phyloP scores from a whole-genome alignment of 2,329 filamentous ascomycete genomes.

The Cryoendolithus antarcticus region DNA sequence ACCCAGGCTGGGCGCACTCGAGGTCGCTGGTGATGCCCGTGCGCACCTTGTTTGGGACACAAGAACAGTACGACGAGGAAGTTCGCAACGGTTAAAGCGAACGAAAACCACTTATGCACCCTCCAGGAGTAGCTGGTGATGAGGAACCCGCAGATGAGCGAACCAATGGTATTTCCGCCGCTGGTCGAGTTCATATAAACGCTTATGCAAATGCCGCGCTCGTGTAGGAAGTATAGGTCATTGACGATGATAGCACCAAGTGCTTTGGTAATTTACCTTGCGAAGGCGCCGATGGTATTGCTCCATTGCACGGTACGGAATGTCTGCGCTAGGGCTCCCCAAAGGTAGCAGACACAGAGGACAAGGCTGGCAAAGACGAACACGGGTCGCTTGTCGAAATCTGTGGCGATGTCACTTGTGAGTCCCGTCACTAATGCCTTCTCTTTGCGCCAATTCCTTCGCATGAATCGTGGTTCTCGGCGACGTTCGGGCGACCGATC shows the following conservation, averaged over 20 bases:
- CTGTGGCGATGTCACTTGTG: no score
- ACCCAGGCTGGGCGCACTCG: no score
- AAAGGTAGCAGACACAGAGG: slow-evolving; percentile 35
- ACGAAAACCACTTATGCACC: slow-evolving; percentile 30
- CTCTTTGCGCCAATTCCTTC: no score
- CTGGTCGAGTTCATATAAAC: slow-evolving; percentile 31
- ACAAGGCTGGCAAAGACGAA: slow-evolving; percentile 34
- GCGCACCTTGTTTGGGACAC: slow-evolving; percentile 18
- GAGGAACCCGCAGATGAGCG: slow-evolving; percentile 29
- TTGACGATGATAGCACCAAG: slow-evolving; percentile 30
- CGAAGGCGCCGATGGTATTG: slow-evolving; percentile 34
- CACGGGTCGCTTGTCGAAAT: slow-evolving; percentile 35
- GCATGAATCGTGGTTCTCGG: no score
- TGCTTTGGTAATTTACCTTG: slow-evolving; percentile 33
- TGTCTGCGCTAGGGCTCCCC: slow-evolving; percentile 31
- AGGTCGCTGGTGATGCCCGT: no score
- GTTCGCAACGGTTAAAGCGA: slow-evolving; percentile 21
- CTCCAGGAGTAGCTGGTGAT: slow-evolving; percentile 29
- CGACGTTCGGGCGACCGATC: no score
- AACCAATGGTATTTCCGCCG: slow-evolving; percentile 29
- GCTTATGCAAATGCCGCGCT: slow-evolving; percentile 25
- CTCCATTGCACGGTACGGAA: slow-evolving; percentile 34
- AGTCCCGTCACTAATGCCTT: no score
- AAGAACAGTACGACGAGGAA: slow-evolving; percentile 27
- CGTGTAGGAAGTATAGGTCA: slow-evolving; percentile 22